phyloP scores from a whole-genome alignment of 2,329 filamentous ascomycete genomes.

The Apiospora hydei region DNA sequence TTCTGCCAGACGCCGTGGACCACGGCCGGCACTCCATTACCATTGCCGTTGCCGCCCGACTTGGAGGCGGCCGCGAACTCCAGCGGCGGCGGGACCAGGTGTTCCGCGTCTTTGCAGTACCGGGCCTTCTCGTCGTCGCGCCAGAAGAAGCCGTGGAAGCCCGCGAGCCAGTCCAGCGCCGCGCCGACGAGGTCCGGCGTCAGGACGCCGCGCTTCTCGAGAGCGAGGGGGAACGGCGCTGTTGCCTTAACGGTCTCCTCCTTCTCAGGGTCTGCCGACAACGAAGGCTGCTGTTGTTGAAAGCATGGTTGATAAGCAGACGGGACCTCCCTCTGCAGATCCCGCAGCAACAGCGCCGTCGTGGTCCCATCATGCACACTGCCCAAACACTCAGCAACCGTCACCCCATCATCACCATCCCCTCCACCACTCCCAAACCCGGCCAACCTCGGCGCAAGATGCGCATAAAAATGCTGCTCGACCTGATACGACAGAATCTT shows the following conservation, averaged over 20 bases:
- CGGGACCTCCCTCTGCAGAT: slow-evolving; percentile 31
- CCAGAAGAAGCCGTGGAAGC: slow-evolving; percentile 66
- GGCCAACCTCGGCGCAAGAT: slow-evolving; percentile 58
- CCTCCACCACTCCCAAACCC: slow-evolving; percentile 25
- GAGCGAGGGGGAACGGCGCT: slow-evolving; percentile 61
- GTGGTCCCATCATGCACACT: slow-evolving; percentile 33
- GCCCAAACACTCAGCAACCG: slow-evolving; percentile 58
- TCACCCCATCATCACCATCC: slow-evolving; percentile 39
- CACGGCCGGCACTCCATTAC: slow-evolving; percentile 24
- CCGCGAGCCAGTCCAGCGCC: slow-evolving; percentile 67
- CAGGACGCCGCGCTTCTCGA: slow-evolving; percentile 59
- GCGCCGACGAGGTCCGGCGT: slow-evolving; percentile 55
- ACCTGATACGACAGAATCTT: slow-evolving; percentile 73
- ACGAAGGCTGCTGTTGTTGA: no score
- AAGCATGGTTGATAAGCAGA: neutral
- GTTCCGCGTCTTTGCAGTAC: slow-evolving; percentile 36
- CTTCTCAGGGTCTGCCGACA: no score
- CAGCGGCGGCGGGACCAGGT: slow-evolving; percentile 29
- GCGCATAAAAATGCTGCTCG: slow-evolving; percentile 70
- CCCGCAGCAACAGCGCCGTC: slow-evolving; percentile 35
- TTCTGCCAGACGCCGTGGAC: slow-evolving; percentile 63
- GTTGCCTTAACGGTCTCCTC: slow-evolving; percentile 60
- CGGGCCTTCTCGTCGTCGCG: slow-evolving; percentile 26
- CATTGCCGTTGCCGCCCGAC: neutral
- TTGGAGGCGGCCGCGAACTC: neutral